Base-by-base conservation (phyloP, 495 filamentous ascomycete species). In the Haplographium delicatum region DNA sequence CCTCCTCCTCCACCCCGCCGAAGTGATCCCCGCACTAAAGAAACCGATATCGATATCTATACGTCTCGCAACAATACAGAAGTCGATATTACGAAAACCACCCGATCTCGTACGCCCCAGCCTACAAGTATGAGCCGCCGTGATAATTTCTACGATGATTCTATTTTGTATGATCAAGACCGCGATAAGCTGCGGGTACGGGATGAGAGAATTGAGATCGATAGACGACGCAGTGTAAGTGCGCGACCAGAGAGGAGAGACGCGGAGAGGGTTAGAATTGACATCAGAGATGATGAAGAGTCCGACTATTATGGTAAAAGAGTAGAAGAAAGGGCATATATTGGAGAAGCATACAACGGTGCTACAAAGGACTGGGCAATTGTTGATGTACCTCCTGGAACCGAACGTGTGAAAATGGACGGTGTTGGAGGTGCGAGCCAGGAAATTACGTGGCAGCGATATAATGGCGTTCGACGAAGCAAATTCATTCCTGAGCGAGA, bases 301-400 rank as follows among this genome's bases (percentile, higher is more conserved):
- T 79, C 76, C 15, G 82, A 86, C 19, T 83, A 81, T 61, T 85
- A 87, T 67, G 80, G 77, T 26, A 66, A 69, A 51, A 78, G 73
- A 55, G 76, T 78, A 20, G 67, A 76, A 35, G 71, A 82, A 16
- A 72, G 82, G 9, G 78, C 71, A 25, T 76, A 73, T 53, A 74
- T 79, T 56, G 84, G 83, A 44, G 84, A 88, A 68, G 84, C 80
- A 19, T 75, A 68, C 52, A 73, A 82, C 59, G 84, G 84, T 47
- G 77, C 74, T 22, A 88, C 84, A 31, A 78, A 72, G 55, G 81
- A 86, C 60, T 89, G 86, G 80, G 72, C 76, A 44, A 86, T 90
- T 47, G 79, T 90, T 18, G 86, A 91, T 64, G 83, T 91, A 24
- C 86, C 86, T 4, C 84, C 85, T 11, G 86, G 86, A 45, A 91